phyloP scores from a whole-genome alignment of 805 yeast genomes.

The Yarrowia sp. region DNA sequence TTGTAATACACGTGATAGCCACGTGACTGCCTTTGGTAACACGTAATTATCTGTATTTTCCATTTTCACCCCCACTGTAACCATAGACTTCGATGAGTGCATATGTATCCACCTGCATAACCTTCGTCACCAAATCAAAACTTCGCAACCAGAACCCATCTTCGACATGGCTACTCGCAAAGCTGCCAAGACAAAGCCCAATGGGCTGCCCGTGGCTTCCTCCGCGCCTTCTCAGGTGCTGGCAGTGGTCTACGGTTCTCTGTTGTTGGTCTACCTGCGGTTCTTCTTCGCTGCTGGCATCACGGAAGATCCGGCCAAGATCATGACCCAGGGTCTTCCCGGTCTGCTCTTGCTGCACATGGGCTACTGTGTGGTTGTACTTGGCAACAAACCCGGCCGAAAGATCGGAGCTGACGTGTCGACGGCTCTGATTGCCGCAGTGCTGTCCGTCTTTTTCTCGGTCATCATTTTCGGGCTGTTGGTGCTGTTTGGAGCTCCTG shows the following conservation, averaged over 20 bases:
- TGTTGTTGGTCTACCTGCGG: constrained; percentile 18
- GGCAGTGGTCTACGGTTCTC: background rate
- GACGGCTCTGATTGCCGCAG: constrained; percentile 36
- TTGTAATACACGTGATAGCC: too few relatives aligned
- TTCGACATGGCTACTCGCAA: constrained; percentile 20
- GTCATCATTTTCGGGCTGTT: constrained; percentile 40
- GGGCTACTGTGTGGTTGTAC: constrained; percentile 31
- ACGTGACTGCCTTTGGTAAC: too few relatives aligned
- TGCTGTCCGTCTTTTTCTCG: constrained; percentile 37
- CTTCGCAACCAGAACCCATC: constrained; percentile 8
- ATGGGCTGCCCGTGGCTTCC: background rate
- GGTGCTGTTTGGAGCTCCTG: constrained; percentile 80
- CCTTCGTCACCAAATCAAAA: constrained; percentile 18
- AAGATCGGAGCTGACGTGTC: constrained; percentile 26
- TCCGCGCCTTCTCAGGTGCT: constrained; percentile 8
- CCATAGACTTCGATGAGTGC: background rate
- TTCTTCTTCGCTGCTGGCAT: constrained; percentile 18
- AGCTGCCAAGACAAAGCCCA: constrained; percentile 14
- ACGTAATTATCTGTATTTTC: background rate
- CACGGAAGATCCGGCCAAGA: constrained; percentile 29
- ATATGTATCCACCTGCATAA: constrained; percentile 9
- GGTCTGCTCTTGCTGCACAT: constrained; percentile 31
- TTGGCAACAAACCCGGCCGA: constrained; percentile 23
- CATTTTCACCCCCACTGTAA: background rate
- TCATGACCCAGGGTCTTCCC: constrained; percentile 31